Conservation (phyloP, 768 basidiomycete species). For the Strobilomyces echinocephalus region DNA sequence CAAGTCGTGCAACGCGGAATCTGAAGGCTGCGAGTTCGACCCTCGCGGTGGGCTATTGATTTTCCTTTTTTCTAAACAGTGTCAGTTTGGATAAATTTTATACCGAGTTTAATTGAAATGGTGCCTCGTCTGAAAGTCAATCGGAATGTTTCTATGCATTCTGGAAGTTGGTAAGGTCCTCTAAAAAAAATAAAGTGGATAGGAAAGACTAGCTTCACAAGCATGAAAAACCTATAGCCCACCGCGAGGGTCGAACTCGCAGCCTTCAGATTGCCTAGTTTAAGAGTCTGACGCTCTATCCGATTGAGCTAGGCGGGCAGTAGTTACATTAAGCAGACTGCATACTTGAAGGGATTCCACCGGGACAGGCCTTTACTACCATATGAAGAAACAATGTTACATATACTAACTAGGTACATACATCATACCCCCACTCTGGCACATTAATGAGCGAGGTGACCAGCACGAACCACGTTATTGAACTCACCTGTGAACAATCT, state of each 20-base stretch:
- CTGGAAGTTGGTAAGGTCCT: too few relatives aligned
- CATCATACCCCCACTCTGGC: slow-evolving; percentile 29
- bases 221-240: slow-evolving; percentile 35
- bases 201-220: background rate
- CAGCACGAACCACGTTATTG: background rate
- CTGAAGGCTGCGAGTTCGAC: slow-evolving; percentile 85
- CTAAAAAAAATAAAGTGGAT: too few relatives aligned
- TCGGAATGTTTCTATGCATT: too few relatives aligned
- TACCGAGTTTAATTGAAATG: too few relatives aligned
- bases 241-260: slow-evolving; percentile 64
- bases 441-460: slow-evolving; percentile 1
- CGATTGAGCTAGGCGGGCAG: slow-evolving; percentile 63
- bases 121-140: too few relatives aligned
- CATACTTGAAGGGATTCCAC: background rate
- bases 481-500: slow-evolving; percentile 48
- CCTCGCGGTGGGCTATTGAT: slow-evolving; percentile 72
- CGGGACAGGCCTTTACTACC: background rate
- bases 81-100: too few relatives aligned
- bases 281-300: slow-evolving; percentile 68
- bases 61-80: background rate
- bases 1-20: slow-evolving; percentile 39
- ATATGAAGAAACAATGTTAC: background rate
- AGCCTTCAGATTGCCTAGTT: slow-evolving; percentile 51
- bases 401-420: background rate
- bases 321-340: background rate